Base-by-base conservation (phyloP, 352 stramenopile species). In the Aphanomyces euteiches region DNA sequence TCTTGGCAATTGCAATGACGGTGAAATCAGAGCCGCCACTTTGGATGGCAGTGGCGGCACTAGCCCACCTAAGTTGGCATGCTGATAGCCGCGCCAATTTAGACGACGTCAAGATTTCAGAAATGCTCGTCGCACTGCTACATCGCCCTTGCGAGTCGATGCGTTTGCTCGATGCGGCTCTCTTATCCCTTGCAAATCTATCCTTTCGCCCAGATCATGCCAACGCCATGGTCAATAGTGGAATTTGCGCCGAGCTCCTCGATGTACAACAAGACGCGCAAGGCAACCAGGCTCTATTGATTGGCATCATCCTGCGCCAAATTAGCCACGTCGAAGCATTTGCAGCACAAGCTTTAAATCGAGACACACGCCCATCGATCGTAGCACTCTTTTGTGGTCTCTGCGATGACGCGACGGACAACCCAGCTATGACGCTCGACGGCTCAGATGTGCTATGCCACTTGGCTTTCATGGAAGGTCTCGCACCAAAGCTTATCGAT, bases 51-150 rank as follows among this genome's bases (percentile, higher is more conserved):
- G 74, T 81, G 7, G 78, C 82, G 0, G 79, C 82, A 5, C 56
- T 91, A 12, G 89, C 81, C 53, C 75, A 79, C 28, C 58, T 93
- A 12, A 76, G 75, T 7, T 93, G 85, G 83, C 75, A 93, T 56
- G 81, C 90, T n/a, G 59, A 73, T 7, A 86, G 82, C 2, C 75
- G 80, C 2, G 53, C 15, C 3, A 63, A 72, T 6, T 50, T 89
- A 0, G 71, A 87, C 15, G 50, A 71, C 7, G 67, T 75, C 0
- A 72, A 78, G 1, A 78, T 88, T 7, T 79, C 78, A 0, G 28
- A 57, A 21, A 66, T 75, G 12, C 60, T 89, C 12, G 76, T 80
- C 0, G 37, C 39, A 43, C 48, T 58, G 15, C 45, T 67, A 48
- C 8, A 60, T 15, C 40, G 8, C 10, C 43, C 4, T 47, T 28